Percentiles rank a stretch among this genome's conserved stretches.
These are phyloP conservation scores for Naganishia randhawae DNA, from an alignment of 768 basidiomycete genomes.

Conservation along the genomic window DNA sequence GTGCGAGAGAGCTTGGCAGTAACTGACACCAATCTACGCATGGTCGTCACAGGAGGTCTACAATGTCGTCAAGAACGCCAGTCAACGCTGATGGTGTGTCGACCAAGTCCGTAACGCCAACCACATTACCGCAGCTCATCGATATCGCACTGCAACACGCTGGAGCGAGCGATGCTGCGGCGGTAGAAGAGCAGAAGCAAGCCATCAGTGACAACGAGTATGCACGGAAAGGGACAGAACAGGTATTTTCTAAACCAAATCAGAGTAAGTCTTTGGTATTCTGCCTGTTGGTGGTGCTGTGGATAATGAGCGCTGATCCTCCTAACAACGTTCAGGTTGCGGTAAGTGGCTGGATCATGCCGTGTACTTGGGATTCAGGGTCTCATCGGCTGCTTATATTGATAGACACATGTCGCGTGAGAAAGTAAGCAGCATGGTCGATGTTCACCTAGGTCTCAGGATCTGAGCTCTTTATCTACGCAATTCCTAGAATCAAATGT, in stretches of 20 bases:
- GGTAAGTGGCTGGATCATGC: not conserved
- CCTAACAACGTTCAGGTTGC: slow-evolving; percentile 7
- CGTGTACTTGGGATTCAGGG: not conserved
- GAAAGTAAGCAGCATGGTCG: slow-evolving; percentile 7
- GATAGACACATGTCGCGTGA: slow-evolving; percentile 12
- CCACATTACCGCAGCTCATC: not conserved
- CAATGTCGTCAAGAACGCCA: slow-evolving; percentile 13
- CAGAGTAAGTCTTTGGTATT: not conserved
- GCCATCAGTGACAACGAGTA: not conserved
- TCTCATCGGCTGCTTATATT: not conserved
- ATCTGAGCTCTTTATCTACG: not conserved
- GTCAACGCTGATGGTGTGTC: not conserved
- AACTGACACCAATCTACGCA: too few species aligned
- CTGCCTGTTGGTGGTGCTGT: not conserved
- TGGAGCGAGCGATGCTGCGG: not conserved
- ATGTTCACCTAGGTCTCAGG: not conserved
- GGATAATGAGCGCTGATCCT: too few species aligned
- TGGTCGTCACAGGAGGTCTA: too few species aligned
- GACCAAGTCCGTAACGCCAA: not conserved
- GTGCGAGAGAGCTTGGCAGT: too few species aligned
- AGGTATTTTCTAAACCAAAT: not conserved
- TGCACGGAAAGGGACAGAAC: not conserved
- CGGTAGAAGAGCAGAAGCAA: not conserved
- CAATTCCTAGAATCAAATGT: slow-evolving; percentile 4
- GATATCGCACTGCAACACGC: not conserved